Percentiles rank a stretch among this genome's conserved stretches.
Evolutionary conservation across 2,329 filamentous ascomycete species (phyloP).

Genomic region (Catunica adiposa): DNA sequence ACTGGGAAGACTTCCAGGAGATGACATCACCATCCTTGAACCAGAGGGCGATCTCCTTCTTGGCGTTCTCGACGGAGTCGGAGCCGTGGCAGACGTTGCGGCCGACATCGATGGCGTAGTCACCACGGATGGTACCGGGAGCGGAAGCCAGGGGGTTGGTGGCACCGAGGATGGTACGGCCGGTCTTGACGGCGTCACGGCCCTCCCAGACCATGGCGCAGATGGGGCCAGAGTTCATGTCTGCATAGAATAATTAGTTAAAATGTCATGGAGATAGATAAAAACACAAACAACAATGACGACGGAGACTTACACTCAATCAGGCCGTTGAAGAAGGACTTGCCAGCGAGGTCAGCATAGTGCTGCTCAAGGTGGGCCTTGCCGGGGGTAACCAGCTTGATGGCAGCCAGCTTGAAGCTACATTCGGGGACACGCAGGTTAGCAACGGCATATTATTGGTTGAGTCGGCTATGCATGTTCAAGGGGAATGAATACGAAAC

Average conservation of each 20-base stretch:
- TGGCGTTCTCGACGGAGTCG: conserved; percentile 93
- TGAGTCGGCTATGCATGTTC: background rate
- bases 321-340: conserved; percentile 94
- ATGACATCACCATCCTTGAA: conserved; percentile 80
- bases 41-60: conserved; percentile 99
- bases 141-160: conserved; percentile 94
- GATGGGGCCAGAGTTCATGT: conserved; percentile 96
- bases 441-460: background rate
- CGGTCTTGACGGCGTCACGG: conserved; percentile 96
- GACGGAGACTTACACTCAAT: conserved; percentile 61
- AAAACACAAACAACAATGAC: conserved; percentile 14
- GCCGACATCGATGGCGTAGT: conserved; percentile 65
- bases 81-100: conserved; percentile 99
- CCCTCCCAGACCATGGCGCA: conserved; percentile 99
- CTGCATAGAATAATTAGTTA: conserved; percentile 28
- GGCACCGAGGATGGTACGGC: conserved; percentile 87
- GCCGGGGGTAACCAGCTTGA: conserved; percentile 82
- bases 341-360: conserved; percentile 81
- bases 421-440: conserved; percentile 8
- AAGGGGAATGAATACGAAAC: background rate
- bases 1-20: conserved; percentile 67
- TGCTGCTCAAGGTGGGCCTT: conserved; percentile 97
- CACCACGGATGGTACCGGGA: conserved; percentile 96
- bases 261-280: conserved; percentile 14
- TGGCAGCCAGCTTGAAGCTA: conserved; percentile 94